Evolutionary conservation across 352 stramenopile species (phyloP), one percentile per base, ranked within the genome.

Genomic region (Pythium aphanidermatum): DNA sequence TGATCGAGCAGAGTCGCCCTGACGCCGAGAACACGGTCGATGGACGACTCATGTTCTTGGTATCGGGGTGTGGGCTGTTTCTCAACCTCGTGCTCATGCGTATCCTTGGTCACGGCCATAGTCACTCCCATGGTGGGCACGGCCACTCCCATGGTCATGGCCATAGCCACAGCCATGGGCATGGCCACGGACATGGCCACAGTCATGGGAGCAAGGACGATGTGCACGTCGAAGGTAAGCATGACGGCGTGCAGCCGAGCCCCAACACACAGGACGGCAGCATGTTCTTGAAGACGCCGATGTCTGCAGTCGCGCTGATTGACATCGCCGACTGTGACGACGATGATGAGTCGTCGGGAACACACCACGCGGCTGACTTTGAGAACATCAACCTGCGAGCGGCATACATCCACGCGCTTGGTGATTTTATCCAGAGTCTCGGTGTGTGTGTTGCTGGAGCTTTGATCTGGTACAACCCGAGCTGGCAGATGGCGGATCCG

Each of bases 351-450:
- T 36, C 16, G 57, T 2, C 27, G 25, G 11, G 14, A 29, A 44
- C 26, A 8, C 36, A 46, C 35, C 55, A 72, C 39, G 63, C 65
- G 29, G 65, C 70, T 2, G 62, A 66, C 29, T 78, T 82, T 49
- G 68, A 87, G 46, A 98, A 98, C 60, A 84, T 98, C 33, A 98
- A 98, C 52, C 76, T 99, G n/a, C 75, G 87, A n/a, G 95, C 96
- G 16, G 96, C 96, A 4, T 98, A 98, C 66, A 86, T 99, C 48
- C 96, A 99, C 66, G 96, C 96, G 2, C 65, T 99, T 8, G 95
- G 91, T 4, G 97, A 99, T 68, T 90, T 99, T 38, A 70, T 98
- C 26, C 96, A 99, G 73, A 98, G 82, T 48, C 61, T 98, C 12
- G 92, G 93, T n/a, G 96, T 99, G 6, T 91, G 97, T 41, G 63